Base-by-base conservation (phyloP, 2,329 filamentous ascomycete species). In the Fusarium nodosum region DNA sequence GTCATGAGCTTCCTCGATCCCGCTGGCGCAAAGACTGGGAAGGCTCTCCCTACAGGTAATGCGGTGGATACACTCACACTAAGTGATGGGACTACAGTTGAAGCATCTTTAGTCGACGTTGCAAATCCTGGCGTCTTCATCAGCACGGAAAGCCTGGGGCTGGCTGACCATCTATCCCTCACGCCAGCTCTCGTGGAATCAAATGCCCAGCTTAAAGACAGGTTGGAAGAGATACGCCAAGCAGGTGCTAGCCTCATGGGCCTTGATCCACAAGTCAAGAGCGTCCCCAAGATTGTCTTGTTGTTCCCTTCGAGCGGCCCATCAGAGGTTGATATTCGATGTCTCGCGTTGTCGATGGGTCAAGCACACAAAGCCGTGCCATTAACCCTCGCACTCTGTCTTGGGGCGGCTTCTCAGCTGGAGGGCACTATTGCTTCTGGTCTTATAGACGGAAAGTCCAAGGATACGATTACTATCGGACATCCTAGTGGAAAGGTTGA, bases 51-150 rank as follows among this genome's bases (percentile, higher is more conserved):
- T 1, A 91, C 90, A 0, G 88, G 88, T 0, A 86, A 84, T 39
- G 73, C 79, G 0, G 74, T 84, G 0, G 88, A 92, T 72, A 74
- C 54, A 0, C 79, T 92, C 18, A 79, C 82, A 0, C 52, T 79
- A 5, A 50, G 69, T 0, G 76, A 77, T 15, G 75, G 75, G 5
- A 71, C 58, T 10, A 82, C 80, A 0, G 76, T 88, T 6, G 69
- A 75, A 5, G 86, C 83, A 0, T 90, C 87, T 1, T 86, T 89
- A 28, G 82, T 91, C 2, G 90, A 92, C 65, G 87, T 87, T 1
- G 85, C 85, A 2, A 91, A 91, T 69, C 90, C 90, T 0, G 87
- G 86, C 47, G 82, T 90, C 16, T 92, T 92, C 72, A 79, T 92
- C 1, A 79, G 79, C 10, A 87, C 88, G 0, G 73, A 79, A 3